Evolutionary conservation across 179 eudicot genomes (phyloP).

Genomic region (Silene coronaria): DNA sequence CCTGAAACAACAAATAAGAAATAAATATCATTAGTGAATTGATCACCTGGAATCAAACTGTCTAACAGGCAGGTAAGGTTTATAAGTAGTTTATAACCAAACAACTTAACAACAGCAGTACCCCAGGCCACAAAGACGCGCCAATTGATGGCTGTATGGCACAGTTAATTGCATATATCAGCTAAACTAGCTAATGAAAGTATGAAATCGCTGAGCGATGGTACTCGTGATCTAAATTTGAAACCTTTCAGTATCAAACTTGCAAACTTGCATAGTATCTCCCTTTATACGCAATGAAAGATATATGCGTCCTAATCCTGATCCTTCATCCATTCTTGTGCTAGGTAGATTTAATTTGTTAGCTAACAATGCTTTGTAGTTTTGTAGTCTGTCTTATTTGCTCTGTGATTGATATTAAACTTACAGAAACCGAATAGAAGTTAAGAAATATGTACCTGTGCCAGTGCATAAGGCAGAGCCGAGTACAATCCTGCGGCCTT

Average conservation of each 20-base stretch:
- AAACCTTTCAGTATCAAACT: too few species aligned
- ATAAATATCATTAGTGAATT: neutral
- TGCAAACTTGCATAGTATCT: too few species aligned
- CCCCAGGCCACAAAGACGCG: too few species aligned
- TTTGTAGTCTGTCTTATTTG: neutral
- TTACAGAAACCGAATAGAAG: neutral
- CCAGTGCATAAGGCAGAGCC: conserved; percentile 28
- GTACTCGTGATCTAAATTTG: too few species aligned
- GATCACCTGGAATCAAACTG: neutral
- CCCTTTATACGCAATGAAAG: too few species aligned
- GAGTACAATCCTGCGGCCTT: conserved; percentile 31
- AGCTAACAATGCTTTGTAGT: neutral
- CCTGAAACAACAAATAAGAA: conserved; percentile 8
- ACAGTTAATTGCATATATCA: too few species aligned
- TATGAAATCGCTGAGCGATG: too few species aligned
- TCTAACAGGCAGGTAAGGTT: neutral
- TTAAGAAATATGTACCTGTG: conserved; percentile 18
- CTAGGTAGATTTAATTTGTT: neutral
- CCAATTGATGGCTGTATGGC: too few species aligned
- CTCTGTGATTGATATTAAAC: neutral
- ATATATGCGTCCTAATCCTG: too few species aligned
- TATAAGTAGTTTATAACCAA: too few species aligned
- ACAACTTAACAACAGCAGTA: neutral
- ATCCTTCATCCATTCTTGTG: neutral
- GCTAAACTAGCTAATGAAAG: too few species aligned